Base-by-base conservation (phyloP, 1,139 yeast genomes). In the Hyphopichia wangnamkhiaoensis region DNA sequence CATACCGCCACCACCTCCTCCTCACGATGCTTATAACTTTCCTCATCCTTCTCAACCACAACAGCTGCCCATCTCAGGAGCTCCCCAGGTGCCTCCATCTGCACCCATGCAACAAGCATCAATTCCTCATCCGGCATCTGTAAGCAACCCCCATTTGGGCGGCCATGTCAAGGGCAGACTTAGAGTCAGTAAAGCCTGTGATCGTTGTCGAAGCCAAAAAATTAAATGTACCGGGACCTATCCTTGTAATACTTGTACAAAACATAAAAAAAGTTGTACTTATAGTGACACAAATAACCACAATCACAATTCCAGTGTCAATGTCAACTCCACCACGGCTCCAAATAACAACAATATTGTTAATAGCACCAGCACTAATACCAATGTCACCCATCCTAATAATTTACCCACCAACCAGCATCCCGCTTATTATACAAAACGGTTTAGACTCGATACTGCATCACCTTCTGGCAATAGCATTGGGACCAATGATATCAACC, bases 161-260 rank as follows among this genome's bases (percentile, higher is more conserved):
- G 12, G 16, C 20, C 13, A 40, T 17, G 28, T 10, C 10, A 47
- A 41, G 34, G 52, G 44, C 5, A 52, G 79, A 32, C 49, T 72
- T 48, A 58, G 83, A 37, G 86, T 80, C 3, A 68, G 71, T 35
- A 74, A 71, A 45, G 87, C 87, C 2, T 81, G 87, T 50, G 81
- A 75, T 43, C 63, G 82, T 20, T 81, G 87, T 57, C 65, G 84
- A 46, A 61, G 67, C 25, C 82, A 79, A 43, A 81, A 81, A 56
- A 79, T 79, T 44, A 81, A 81, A 52, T 81, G 87, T 53, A 74
- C 80, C 34, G 86, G 86, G 2, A 63, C 70, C 17, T 56, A 55
- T 35, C 86, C 87, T 2, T 81, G 87, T 47, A 49, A 53, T 8
- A 67, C 77, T 7, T 81, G 87, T 54, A 47, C 56, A 9, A 69